These are phyloP conservation scores for Neofusicoccum laricinum DNA, from an alignment of 2,329 filamentous ascomycete genomes.

Conservation along the genomic window DNA sequence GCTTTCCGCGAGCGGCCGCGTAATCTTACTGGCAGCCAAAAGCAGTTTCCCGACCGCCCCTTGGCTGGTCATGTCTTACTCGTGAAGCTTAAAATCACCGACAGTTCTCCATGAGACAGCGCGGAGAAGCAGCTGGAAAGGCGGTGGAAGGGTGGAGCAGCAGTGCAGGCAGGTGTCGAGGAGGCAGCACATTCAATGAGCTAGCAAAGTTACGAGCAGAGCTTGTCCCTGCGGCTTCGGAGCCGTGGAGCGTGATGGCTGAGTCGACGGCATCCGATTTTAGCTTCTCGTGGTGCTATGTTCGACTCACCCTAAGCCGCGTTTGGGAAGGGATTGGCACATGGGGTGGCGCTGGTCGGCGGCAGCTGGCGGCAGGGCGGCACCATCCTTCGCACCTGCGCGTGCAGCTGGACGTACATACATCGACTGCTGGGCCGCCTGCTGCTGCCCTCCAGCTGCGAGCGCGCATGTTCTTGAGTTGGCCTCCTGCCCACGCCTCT, in stretches of 20 bases:
- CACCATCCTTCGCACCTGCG: neutral
- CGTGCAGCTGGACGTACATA: neutral
- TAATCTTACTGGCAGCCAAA: neutral
- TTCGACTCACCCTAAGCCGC: neutral
- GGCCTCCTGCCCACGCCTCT: neutral
- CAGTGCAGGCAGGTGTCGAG: neutral
- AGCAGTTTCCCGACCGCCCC: no score
- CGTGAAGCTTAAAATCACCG: no score
- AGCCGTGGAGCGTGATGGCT: neutral
- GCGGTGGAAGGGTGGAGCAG: no score
- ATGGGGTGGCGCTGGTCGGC: no score
- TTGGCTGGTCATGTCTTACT: no score
- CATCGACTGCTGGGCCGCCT: neutral
- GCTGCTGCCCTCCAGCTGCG: neutral
- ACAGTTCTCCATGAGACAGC: neutral
- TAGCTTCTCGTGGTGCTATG: neutral
- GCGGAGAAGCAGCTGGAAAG: neutral
- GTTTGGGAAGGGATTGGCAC: neutral
- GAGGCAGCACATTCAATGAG: neutral
- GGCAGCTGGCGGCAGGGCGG: neutral
- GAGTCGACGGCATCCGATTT: neutral
- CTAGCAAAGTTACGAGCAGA: neutral
- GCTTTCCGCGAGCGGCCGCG: neutral
- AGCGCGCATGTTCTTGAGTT: neutral
- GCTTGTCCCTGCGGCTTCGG: neutral